Base-by-base conservation (phyloP, 768 basidiomycete genomes). In the Tricholoma hemisulphureum region DNA sequence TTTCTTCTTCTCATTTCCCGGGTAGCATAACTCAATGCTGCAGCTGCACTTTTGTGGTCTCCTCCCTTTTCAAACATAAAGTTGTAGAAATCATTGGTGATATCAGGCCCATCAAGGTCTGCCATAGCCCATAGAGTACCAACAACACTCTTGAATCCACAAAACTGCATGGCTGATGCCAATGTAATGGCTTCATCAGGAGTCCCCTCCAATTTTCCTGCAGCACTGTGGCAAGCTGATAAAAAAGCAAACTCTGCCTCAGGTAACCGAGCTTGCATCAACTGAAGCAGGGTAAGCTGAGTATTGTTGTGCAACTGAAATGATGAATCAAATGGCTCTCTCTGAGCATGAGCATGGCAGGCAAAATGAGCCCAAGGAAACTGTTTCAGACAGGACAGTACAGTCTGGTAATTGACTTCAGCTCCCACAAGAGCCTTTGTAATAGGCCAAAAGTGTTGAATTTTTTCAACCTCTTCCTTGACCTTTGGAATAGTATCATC, bases 71-170 rank as follows among this genome's bases (percentile, higher is more conserved):
- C 18, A 34, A 51, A 34, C 51, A 51, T 51, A 16, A 34, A 35
- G 7, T 16, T 34, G n/a, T 51, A 51, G 20, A 51, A 51, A 20
- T 35, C 35, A 18, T 34, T 18, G 6, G 51, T 23, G 3, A 51
- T 23, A 10, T 32, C 51, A 31, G 51, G 51, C 18, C 51, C 51
- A 51, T 51, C 51, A 32, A 51, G 16, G 31, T 51, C 51, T 21
- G 32, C 51, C 51, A 48, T 56, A 9, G 26, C 32, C 63, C 63
- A 65, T 35, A 62, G 29, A 1, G 63, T 63, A 11, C 46, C 63
- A 51, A 65, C 43, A 7, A 63, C 55, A 54, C 63, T 57, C 9
- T 37, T 58, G 53, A 61, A 64, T 18, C 62, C 62, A 51, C 58
- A 14, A 20, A 63, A 60, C 24, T 53, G 53, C 50, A 64, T n/a